Percentiles rank a stretch among this genome's conserved stretches.
Conservation (phyloP, 179 eudicot genomes). For the Beta macrorhiza region DNA sequence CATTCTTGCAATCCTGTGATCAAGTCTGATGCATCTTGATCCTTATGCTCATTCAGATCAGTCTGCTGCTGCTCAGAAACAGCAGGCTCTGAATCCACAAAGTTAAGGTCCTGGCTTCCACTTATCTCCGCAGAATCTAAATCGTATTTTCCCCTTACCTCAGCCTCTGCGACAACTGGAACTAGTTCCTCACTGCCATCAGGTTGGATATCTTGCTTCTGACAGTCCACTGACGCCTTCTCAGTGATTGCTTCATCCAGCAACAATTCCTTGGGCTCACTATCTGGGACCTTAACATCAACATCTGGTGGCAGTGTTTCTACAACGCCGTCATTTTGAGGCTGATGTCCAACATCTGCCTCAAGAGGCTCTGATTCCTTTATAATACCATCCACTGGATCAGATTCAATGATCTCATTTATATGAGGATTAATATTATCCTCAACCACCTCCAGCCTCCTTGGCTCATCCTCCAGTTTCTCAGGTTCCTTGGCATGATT, state of each 20-base stretch:
- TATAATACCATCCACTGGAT: slow-evolving; percentile 2
- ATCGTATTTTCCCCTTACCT: slow-evolving; percentile 19
- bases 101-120: slow-evolving; percentile 8
- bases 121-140: slow-evolving; percentile 13
- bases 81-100: slow-evolving; percentile 27
- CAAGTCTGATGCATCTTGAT: slow-evolving; percentile 14
- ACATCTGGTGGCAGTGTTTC: slow-evolving; percentile 21
- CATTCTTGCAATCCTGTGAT: slow-evolving; percentile 17
- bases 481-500: slow-evolving; percentile 10
- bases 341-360: slow-evolving; percentile 12
- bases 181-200: slow-evolving; percentile 17
- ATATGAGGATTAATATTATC: slow-evolving; percentile 22
- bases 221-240: slow-evolving; percentile 14
- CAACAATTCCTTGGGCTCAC: not conserved
- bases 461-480: slow-evolving; percentile 16
- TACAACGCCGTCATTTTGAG: not conserved
- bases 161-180: slow-evolving; percentile 12
- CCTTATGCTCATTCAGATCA: slow-evolving; percentile 11
- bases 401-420: slow-evolving; percentile 9
- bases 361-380: slow-evolving; percentile 12
- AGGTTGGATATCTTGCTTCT: slow-evolving; percentile 10
- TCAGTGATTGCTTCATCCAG: slow-evolving; percentile 9
- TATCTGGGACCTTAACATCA: slow-evolving; percentile 12
- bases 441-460: slow-evolving; percentile 17
- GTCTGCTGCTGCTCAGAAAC: slow-evolving; percentile 19